Percentiles rank a stretch among this genome's conserved stretches.
Evolutionary conservation across 2,329 filamentous ascomycete species (phyloP).

Genomic region (Talaromyces atroroseus): DNA sequence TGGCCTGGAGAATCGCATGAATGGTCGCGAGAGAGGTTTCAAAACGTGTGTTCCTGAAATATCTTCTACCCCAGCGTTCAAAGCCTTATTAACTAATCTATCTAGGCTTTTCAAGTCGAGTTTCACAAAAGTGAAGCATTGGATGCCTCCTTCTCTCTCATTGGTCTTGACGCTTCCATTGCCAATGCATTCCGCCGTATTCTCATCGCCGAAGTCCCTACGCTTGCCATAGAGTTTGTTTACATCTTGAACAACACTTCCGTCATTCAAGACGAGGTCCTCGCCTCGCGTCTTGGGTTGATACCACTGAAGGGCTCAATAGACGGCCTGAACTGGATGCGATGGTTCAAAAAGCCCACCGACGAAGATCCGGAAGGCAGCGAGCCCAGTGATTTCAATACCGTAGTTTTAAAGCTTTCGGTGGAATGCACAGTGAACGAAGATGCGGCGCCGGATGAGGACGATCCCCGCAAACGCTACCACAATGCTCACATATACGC

Average conservation of each 20-base stretch:
- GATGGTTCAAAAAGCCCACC: constrained; percentile 70
- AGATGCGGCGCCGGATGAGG: constrained; percentile 65
- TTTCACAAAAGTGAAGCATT: constrained; percentile 78
- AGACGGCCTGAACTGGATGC: constrained; percentile 73
- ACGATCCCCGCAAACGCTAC: constrained; percentile 79
- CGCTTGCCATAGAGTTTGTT: constrained; percentile 87
- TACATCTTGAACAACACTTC: constrained; percentile 96
- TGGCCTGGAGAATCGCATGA: constrained; percentile 80
- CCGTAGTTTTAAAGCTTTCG: constrained; percentile 70
- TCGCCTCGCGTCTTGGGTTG: constrained; percentile 82
- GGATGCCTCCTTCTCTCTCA: constrained; percentile 81
- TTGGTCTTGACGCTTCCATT: constrained; percentile 85
- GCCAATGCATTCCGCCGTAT: constrained; percentile 98
- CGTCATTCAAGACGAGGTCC: constrained; percentile 95
- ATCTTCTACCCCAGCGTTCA: background rate
- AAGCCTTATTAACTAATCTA: background rate
- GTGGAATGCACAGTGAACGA: constrained; percentile 75
- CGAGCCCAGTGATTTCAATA: constrained; percentile 71
- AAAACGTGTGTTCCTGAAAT: constrained; percentile 37
- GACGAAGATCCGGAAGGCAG: constrained; percentile 56
- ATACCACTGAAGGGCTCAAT: constrained; percentile 79
- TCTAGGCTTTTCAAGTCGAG: constrained; percentile 62
- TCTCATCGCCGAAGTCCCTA: constrained; percentile 87
- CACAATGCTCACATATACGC: constrained; percentile 80
- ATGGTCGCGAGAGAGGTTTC: constrained; percentile 72